Evolutionary conservation across 2,329 filamentous ascomycete species (phyloP).

Genomic region (Pseudophaeomoniella oleicola): DNA sequence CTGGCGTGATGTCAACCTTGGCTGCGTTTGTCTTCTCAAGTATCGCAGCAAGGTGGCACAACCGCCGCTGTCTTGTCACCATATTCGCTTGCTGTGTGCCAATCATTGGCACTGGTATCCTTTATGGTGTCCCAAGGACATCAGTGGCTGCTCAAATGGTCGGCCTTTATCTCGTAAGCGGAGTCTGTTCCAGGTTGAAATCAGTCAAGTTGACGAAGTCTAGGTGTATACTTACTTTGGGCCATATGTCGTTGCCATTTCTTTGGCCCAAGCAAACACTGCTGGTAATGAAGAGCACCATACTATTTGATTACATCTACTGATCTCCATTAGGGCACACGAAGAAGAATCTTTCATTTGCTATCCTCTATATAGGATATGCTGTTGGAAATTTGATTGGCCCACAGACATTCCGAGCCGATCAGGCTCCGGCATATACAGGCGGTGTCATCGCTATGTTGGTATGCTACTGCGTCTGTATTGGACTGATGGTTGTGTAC

Average conservation of each 20-base stretch:
- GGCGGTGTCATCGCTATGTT: conserved; percentile 17
- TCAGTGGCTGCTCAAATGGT: conserved; percentile 15
- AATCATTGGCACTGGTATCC: conserved; percentile 15
- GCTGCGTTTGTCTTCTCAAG: conserved; percentile 16
- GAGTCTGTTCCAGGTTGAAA: neutral
- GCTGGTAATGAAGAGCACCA: conserved; percentile 25
- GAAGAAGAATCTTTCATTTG: conserved; percentile 25
- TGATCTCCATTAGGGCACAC: conserved; percentile 25
- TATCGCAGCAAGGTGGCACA: conserved; percentile 4
- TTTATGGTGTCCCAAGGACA: conserved; percentile 15
- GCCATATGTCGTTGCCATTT: conserved; percentile 14
- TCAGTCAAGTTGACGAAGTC: neutral
- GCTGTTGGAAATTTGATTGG: conserved; percentile 26
- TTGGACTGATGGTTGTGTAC: conserved; percentile 19
- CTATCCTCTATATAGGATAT: conserved; percentile 25
- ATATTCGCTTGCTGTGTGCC: conserved; percentile 1
- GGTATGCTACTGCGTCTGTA: conserved; percentile 12
- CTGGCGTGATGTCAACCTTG: conserved; percentile 20
- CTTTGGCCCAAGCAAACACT: conserved; percentile 16
- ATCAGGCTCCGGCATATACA: conserved; percentile 19
- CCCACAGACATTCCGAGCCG: conserved; percentile 23
- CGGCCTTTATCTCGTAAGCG: conserved; percentile 16
- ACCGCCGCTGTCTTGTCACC: conserved; percentile 7
- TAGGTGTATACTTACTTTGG: conserved; percentile 17
- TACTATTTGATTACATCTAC: conserved; percentile 30